Percentiles rank a stretch among this genome's conserved stretches.
Conservation (phyloP, 441 rosid genomes). For the Eutrema salsugineum region DNA sequence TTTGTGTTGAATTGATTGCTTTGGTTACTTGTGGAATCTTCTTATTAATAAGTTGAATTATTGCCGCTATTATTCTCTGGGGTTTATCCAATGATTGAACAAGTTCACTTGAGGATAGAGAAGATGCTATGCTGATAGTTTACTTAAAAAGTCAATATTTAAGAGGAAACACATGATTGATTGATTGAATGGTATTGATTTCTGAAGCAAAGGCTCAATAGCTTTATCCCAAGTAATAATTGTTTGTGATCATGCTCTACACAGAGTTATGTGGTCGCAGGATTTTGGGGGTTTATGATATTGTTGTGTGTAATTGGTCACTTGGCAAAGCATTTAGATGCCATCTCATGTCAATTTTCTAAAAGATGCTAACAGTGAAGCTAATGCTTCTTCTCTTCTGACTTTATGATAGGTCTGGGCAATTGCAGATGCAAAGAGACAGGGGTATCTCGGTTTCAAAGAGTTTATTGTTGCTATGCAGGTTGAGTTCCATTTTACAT, state of each 20-base stretch:
- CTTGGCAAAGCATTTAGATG: neutral
- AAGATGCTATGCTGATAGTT: neutral
- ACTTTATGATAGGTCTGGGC: conserved; percentile 74
- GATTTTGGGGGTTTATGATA: neutral
- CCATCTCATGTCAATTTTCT: neutral
- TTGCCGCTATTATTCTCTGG: neutral
- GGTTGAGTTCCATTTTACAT: conserved; percentile 35
- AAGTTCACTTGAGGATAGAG: neutral
- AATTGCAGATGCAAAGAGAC: conserved; percentile 80
- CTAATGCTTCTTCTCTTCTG: conserved; percentile 8
- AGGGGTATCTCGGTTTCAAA: conserved; percentile 74
- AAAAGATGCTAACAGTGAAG: neutral
- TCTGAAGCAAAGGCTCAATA: neutral
- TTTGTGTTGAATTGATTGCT: neutral
- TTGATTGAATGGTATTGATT: neutral
- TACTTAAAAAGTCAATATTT: neutral
- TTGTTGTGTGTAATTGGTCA: neutral
- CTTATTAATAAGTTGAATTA: neutral
- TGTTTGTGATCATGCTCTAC: neutral
- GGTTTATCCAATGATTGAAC: neutral
- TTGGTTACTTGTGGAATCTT: neutral
- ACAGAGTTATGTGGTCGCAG: too few species aligned
- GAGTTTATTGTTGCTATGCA: conserved; percentile 87
- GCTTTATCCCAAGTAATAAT: neutral
- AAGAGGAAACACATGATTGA: too few species aligned